Evolutionary conservation across 495 filamentous ascomycete genomes (phyloP), one percentile per base, ranked within the genome.

Genomic region (Xylaria longipes): DNA sequence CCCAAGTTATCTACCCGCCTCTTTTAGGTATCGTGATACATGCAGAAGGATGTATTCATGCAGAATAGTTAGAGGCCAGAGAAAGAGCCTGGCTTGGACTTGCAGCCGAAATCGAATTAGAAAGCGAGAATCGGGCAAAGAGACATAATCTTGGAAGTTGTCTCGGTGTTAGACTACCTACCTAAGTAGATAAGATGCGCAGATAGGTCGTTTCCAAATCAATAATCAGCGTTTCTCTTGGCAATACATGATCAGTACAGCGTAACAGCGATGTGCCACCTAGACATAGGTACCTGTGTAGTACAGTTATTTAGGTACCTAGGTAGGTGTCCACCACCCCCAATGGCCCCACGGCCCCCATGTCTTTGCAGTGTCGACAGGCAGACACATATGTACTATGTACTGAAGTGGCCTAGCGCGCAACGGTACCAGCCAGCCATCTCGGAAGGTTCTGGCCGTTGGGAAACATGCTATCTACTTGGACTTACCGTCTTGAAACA

Each of bases 221-320:
- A 66, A 15, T 37, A 29, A 66, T 66, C 63, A 66, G 45, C 63
- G 5, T 39, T 66, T 66, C 45, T 66, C 63, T 66, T 66, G 63
- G 63, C 46, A 45, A 66, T 52, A 52, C 63, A 52, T 48, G 62
- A 27, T 11, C 31, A n/a, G 17, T 3, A 17, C 12, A 17, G 27
- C 52, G 37, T 29, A 29, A 61, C 31, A 37, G 5, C 31, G 0
- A 22, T 22, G 58, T 15, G 25, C 20, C 35, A 14, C 35, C 17
- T n/a, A 22, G n/a, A n/a, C n/a, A n/a, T n/a, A n/a, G n/a, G n/a
- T n/a, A n/a, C n/a, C 35, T 27, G 12, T 8, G n/a, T 62, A 29
- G 50, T 22, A 14, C 29, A 11, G 41, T 17, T 45, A 45, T 17
- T 15, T n/a, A n/a, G 14, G 41, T 61, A 61, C 11, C 37, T 63